Percentiles rank a stretch among this genome's conserved stretches.
Evolutionary conservation across 306 rosid species (phyloP).

Genomic region (Pachyrhizus erosus): DNA sequence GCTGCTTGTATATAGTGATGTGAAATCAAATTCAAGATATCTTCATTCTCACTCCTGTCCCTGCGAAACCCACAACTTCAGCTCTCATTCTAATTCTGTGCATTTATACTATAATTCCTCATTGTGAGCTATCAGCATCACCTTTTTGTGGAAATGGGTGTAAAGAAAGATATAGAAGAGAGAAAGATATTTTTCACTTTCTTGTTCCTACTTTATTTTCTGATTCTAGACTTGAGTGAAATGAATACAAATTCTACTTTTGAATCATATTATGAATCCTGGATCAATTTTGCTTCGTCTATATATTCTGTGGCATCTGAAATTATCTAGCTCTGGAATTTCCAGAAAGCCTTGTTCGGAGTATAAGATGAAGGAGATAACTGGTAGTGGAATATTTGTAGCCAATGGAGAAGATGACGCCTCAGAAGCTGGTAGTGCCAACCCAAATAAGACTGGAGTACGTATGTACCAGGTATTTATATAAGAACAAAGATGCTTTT

Average conservation of each 20-base stretch:
- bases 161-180: neutral
- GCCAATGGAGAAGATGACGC: conserved; percentile 66
- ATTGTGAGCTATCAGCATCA: neutral
- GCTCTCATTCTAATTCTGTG: conserved; percentile 12
- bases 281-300: neutral
- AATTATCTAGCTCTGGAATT: conserved; percentile 34
- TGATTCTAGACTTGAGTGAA: conserved; percentile 23
- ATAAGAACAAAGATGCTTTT: neutral
- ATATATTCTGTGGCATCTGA: conserved; percentile 36
- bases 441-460: conserved; percentile 73
- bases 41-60: neutral
- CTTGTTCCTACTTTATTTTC: neutral
- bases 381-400: conserved; percentile 95
- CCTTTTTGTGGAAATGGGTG: conserved; percentile 13
- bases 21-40: conserved; percentile 1
- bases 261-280: neutral
- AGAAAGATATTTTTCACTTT: neutral
- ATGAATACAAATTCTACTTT: conserved; percentile 2
- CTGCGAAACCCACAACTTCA: neutral
- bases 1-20: neutral
- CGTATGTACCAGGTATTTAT: conserved; percentile 92
- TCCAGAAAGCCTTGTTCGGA: conserved; percentile 93
- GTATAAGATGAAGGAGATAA: conserved; percentile 96
- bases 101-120: neutral
- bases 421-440: conserved; percentile 66